Conservation (phyloP, 306 rosid genomes). For the Lagenaria siceraria region DNA sequence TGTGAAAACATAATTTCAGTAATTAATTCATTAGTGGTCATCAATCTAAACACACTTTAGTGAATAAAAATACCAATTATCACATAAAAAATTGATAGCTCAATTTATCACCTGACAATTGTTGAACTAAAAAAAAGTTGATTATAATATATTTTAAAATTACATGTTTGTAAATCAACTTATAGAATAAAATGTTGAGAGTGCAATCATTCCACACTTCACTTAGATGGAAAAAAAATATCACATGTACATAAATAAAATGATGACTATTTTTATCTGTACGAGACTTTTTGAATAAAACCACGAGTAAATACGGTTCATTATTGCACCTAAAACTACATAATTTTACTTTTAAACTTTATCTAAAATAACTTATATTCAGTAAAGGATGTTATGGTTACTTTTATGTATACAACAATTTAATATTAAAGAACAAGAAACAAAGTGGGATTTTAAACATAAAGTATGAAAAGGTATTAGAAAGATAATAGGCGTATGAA, state of each 20-base stretch:
- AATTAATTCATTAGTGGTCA: no score
- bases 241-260: no score
- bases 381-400: not conserved
- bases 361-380: not conserved
- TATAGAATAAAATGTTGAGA: not conserved
- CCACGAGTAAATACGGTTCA: no score
- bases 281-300: not conserved
- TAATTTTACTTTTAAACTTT: not conserved
- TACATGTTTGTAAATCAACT: no score
- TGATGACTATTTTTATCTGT: no score
- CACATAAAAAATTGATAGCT: no score
- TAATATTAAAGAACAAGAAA: not conserved
- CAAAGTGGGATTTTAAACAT: not conserved
- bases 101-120: no score
- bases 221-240: not conserved
- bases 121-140: no score
- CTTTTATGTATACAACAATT: not conserved
- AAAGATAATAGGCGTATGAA: not conserved
- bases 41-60: no score
- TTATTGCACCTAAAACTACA: not conserved
- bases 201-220: not conserved
- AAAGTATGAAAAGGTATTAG: not conserved
- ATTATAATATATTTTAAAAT: no score
- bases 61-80: no score
- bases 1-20: no score